phyloP scores from a whole-genome alignment of 2,329 filamentous ascomycete species.

The Pezicula rhizophila region DNA sequence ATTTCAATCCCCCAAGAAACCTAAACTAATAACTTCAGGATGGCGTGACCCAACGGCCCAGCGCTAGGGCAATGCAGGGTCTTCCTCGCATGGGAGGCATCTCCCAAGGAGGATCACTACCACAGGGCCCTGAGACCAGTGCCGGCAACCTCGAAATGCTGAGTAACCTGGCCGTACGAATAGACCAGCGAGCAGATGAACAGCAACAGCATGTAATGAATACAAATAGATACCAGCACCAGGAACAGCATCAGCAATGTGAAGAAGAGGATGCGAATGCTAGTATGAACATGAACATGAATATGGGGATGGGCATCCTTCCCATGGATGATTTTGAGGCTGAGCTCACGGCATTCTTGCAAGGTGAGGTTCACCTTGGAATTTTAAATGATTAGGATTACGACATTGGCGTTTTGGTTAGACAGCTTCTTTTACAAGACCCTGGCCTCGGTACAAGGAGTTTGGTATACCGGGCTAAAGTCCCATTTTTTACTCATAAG shows the following conservation, averaged over 20 bases:
- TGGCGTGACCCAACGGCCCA: too few relatives aligned
- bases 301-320: not conserved
- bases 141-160: not conserved
- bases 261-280: not conserved
- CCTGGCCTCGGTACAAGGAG: too few relatives aligned
- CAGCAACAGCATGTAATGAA: not conserved
- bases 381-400: constrained; percentile 2
- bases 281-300: not conserved
- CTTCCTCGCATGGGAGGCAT: not conserved
- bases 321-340: constrained; percentile 4
- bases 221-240: not conserved
- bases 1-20: too few relatives aligned
- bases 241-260: not conserved
- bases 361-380: constrained; percentile 2
- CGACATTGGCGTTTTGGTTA: too few relatives aligned
- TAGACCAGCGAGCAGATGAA: not conserved
- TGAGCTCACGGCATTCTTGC: constrained; percentile 3
- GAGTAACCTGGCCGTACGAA: not conserved
- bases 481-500: too few relatives aligned
- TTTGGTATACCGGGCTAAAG: too few relatives aligned
- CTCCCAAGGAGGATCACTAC: not conserved
- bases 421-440: too few relatives aligned
- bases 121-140: not conserved
- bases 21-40: too few relatives aligned
- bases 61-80: too few relatives aligned